Conservation (phyloP, 306 rosid genomes). For the Prunus campanulata region DNA sequence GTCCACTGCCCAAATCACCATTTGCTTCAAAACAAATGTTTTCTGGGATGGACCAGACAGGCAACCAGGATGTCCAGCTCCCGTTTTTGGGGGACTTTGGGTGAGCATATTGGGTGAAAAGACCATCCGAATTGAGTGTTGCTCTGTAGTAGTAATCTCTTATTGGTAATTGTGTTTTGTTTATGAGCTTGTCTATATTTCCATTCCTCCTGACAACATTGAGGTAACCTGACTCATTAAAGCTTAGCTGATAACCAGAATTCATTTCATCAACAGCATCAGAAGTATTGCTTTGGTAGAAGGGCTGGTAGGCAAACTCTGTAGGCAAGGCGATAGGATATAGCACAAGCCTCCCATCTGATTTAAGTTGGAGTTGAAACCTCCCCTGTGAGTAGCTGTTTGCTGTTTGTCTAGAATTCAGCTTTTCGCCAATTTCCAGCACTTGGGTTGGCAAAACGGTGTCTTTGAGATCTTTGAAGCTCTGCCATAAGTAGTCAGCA, state of each 20-base stretch:
- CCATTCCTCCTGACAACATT: background rate
- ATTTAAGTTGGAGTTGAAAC: conserved; percentile 21
- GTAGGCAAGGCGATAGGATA: conserved; percentile 7
- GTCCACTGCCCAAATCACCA: background rate
- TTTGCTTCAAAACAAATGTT: conserved; percentile 19
- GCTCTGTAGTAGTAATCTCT: conserved; percentile 24
- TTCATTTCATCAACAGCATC: background rate
- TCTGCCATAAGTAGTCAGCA: conserved; percentile 25
- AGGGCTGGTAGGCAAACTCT: background rate
- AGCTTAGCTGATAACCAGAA: conserved; percentile 1
- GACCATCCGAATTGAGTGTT: conserved; percentile 29
- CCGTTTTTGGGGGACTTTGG: background rate
- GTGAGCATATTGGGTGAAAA: conserved; percentile 14
- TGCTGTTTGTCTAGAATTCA: conserved; percentile 14
- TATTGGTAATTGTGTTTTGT: background rate
- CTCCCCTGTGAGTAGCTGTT: conserved; percentile 21
- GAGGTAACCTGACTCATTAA: conserved; percentile 26
- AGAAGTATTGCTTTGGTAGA: conserved; percentile 14
- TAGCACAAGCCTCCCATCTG: conserved; percentile 16
- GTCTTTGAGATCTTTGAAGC: conserved; percentile 25
- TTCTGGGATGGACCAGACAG: conserved; percentile 20
- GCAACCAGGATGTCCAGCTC: conserved; percentile 1
- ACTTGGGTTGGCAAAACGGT: conserved; percentile 33
- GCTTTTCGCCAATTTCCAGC: background rate
- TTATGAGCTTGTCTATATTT: background rate